phyloP scores from a whole-genome alignment of 805 yeast genomes.

The Lipomyces sp. region DNA sequence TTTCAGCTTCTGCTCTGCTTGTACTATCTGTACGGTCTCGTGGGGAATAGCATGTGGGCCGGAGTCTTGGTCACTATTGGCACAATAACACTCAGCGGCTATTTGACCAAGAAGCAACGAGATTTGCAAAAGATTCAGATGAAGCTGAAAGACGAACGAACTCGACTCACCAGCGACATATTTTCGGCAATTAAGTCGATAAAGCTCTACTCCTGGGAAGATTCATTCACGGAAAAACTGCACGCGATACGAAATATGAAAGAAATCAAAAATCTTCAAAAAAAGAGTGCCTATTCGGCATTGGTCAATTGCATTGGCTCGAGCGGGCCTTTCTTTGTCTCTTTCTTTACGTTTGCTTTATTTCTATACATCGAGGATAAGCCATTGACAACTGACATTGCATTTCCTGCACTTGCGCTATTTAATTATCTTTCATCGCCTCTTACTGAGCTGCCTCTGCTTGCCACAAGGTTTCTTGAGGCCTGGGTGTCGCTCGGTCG shows the following conservation, averaged over 20 bases:
- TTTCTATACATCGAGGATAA: constrained; percentile 59
- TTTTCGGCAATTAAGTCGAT: constrained; percentile 87
- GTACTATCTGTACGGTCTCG: constrained; percentile 62
- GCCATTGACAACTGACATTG: constrained; percentile 84
- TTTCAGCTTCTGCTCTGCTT: constrained; percentile 81
- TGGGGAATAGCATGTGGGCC: constrained; percentile 88
- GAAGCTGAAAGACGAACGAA: constrained; percentile 90
- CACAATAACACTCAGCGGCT: constrained; percentile 78
- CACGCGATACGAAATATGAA: constrained; percentile 82
- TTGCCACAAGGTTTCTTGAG: constrained; percentile 82
- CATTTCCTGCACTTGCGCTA: constrained; percentile 78
- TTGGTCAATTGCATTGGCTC: constrained; percentile 72
- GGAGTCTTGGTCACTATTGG: constrained; percentile 78
- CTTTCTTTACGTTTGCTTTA: constrained; percentile 82
- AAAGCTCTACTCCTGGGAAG: constrained; percentile 95
- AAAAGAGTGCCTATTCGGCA: constrained; percentile 70
- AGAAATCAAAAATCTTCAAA: constrained; percentile 68
- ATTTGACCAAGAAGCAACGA: constrained; percentile 64
- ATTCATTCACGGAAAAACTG: constrained; percentile 70
- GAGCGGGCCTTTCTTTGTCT: constrained; percentile 83
- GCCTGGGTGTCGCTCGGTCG: constrained; percentile 61
- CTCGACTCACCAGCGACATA: constrained; percentile 82
- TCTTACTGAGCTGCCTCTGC: constrained; percentile 85
- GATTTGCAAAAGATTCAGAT: constrained; percentile 77
- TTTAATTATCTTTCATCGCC: constrained; percentile 91